Conservation (phyloP, 2,329 filamentous ascomycete genomes). For the Pezizomycotina sp. region DNA sequence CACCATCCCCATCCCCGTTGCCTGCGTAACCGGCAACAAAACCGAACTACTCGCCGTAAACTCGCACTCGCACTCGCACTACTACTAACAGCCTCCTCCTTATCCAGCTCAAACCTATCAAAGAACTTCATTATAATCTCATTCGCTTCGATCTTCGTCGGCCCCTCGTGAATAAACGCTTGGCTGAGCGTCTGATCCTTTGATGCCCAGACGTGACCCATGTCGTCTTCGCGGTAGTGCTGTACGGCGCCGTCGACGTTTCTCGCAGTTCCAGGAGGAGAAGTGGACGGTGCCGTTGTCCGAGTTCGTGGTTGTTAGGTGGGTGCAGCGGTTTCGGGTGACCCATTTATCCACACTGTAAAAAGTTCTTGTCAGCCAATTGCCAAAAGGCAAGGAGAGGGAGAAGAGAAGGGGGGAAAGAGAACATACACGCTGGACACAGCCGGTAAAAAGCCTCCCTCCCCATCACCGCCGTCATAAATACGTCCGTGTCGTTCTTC, state of each 20-base stretch:
- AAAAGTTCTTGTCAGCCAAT: conserved; percentile 5
- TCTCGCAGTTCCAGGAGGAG: conserved; percentile 32
- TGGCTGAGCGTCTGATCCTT: conserved; percentile 34
- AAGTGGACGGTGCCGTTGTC: conserved; percentile 32
- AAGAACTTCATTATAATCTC: conserved; percentile 35
- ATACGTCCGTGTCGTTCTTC: conserved; percentile 34
- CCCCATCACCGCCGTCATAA: conserved; percentile 33
- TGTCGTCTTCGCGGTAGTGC: conserved; percentile 33
- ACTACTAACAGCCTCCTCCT: conserved; percentile 4
- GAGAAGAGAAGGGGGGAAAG: conserved; percentile 24
- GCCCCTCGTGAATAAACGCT: conserved; percentile 29
- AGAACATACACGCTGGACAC: conserved; percentile 33
- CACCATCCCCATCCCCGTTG: neutral
- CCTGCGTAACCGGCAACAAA: no score
- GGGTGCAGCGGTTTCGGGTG: conserved; percentile 30
- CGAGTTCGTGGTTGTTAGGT: conserved; percentile 27
- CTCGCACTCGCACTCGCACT: neutral
- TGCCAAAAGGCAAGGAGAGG: conserved; percentile 8
- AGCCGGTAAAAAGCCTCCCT: conserved; percentile 32
- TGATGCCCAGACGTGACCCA: conserved; percentile 36
- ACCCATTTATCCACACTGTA: conserved; percentile 31
- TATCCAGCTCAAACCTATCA: conserved; percentile 24
- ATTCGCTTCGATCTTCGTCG: conserved; percentile 33
- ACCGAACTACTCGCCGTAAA: neutral
- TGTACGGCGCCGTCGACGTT: conserved; percentile 29